These are phyloP conservation scores for Tetrahymena thermophila DNA, from an alignment of 73 alveolate species.

Conservation along the genomic window DNA sequence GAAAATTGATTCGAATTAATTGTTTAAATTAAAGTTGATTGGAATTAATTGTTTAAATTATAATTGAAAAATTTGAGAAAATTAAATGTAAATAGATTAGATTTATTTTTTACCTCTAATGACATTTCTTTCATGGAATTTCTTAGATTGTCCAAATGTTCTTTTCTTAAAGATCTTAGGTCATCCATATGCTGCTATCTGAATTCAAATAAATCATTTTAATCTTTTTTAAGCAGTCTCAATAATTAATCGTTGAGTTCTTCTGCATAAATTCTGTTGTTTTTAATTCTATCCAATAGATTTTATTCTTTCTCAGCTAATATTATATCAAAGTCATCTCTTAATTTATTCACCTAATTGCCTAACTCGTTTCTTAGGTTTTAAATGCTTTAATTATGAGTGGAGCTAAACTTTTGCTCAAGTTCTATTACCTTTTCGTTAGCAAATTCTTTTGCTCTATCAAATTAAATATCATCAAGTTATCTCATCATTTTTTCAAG, in stretches of 20 bases:
- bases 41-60: too few relatives aligned
- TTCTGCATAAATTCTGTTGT: neutral
- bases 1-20: too few relatives aligned
- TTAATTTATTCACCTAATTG: neutral
- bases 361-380: neutral
- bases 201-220: neutral
- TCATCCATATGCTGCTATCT: neutral
- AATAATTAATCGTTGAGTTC: neutral
- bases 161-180: neutral
- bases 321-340: neutral
- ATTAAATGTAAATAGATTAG: too few relatives aligned
- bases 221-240: neutral
- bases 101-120: neutral
- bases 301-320: neutral
- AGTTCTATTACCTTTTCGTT: neutral
- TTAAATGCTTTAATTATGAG: neutral
- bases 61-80: too few relatives aligned
- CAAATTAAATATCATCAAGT: neutral
- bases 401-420: neutral
- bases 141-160: neutral
- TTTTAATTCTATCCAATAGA: neutral
- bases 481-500: neutral
- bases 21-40: too few relatives aligned
- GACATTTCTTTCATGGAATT: neutral
- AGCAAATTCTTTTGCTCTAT: neutral